phyloP scores from a whole-genome alignment of 2,329 filamentous ascomycete species.

The Aspergillus sp. region DNA sequence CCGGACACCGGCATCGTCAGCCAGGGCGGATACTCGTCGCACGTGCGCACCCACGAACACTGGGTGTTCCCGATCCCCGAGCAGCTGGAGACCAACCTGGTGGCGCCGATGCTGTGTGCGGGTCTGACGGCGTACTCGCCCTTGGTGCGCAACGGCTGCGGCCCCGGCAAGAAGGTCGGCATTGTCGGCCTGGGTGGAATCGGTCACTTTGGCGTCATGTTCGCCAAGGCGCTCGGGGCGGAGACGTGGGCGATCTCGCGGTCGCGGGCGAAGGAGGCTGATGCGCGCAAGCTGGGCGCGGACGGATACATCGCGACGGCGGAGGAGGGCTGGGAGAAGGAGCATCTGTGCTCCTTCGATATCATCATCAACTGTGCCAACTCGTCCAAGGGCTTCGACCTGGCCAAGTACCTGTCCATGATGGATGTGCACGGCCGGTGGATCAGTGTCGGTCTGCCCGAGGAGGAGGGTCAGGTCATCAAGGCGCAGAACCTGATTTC shows the following conservation, averaged over 20 bases:
- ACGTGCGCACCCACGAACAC: slow-evolving; percentile 74
- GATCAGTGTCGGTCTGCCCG: slow-evolving; percentile 77
- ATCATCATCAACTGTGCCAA: slow-evolving; percentile 73
- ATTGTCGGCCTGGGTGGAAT: slow-evolving; percentile 58
- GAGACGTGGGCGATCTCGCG: slow-evolving; percentile 64
- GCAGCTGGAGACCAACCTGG: slow-evolving; percentile 57
- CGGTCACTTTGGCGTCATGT: slow-evolving; percentile 69
- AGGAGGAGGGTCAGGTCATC: slow-evolving; percentile 69
- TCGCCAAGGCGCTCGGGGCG: slow-evolving; percentile 65
- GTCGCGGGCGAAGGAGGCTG: slow-evolving; percentile 58
- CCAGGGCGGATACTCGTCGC: slow-evolving; percentile 66
- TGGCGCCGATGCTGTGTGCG: slow-evolving; percentile 80
- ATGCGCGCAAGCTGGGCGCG: slow-evolving; percentile 59
- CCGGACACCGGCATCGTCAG: slow-evolving; percentile 63
- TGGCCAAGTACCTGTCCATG: slow-evolving; percentile 68
- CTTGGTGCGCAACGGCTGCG: slow-evolving; percentile 70
- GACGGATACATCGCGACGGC: slow-evolving; percentile 60
- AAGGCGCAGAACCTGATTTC: slow-evolving; percentile 71
- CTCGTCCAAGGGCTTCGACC: slow-evolving; percentile 67
- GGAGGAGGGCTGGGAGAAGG: slow-evolving; percentile 59
- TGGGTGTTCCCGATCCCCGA: slow-evolving; percentile 71
- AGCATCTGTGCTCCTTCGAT: slow-evolving; percentile 55
- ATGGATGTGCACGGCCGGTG: slow-evolving; percentile 80
- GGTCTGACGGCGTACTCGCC: slow-evolving; percentile 79
- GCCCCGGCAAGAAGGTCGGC: slow-evolving; percentile 58